phyloP scores from a whole-genome alignment of 345 rosid species.

The Viola odorata region DNA sequence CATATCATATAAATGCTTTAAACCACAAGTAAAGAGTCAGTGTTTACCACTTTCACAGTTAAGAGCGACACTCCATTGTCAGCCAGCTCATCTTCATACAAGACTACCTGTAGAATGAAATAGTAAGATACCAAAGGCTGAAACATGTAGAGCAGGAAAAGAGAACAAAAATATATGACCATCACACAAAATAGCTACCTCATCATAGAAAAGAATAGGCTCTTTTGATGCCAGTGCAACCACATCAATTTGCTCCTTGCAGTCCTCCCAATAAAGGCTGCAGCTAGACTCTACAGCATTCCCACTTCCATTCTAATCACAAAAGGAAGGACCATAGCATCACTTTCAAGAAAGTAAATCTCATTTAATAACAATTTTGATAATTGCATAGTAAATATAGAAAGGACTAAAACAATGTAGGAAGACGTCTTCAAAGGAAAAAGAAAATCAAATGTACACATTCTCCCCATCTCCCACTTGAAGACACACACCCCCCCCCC shows the following conservation, averaged over 20 bases:
- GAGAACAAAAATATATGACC: neutral
- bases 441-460: neutral
- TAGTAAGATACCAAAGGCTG: constrained; percentile 12
- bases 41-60: constrained; percentile 88
- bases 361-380: neutral
- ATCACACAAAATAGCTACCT: constrained; percentile 37
- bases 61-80: constrained; percentile 89
- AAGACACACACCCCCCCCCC: too few relatives aligned
- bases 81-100: constrained; percentile 96
- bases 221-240: constrained; percentile 73
- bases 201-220: constrained; percentile 97
- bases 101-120: constrained; percentile 53
- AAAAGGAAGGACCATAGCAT: constrained; percentile 1
- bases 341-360: neutral
- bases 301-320: constrained; percentile 34
- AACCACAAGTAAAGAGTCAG: constrained; percentile 10
- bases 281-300: constrained; percentile 19
- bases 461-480: too few relatives aligned
- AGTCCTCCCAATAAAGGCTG: constrained; percentile 71
- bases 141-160: neutral
- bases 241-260: constrained; percentile 65
- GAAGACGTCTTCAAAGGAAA: neutral
- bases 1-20: constrained; percentile 2
- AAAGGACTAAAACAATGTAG: neutral
- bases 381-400: neutral